These are phyloP conservation scores for Wickerhamomyces rabaulensis DNA, from an alignment of 805 yeast species.

Conservation along the genomic window DNA sequence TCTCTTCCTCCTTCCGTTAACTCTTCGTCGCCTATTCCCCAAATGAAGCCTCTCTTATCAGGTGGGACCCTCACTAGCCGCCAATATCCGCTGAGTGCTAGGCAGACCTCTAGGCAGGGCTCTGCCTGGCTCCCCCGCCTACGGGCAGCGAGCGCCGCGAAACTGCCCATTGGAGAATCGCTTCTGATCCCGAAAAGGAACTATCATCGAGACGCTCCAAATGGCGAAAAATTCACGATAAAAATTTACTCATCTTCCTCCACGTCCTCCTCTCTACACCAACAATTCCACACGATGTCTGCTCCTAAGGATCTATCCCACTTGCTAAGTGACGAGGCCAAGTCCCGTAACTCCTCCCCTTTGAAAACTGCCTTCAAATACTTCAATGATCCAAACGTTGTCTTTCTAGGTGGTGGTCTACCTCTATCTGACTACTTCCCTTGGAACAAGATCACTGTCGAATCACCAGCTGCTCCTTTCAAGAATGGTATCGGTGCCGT, in stretches of 20 bases:
- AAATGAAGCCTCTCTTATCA: too few relatives aligned
- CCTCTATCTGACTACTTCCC: slow-evolving; percentile 93
- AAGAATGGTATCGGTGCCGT: slow-evolving; percentile 68
- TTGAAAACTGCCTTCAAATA: slow-evolving; percentile 82
- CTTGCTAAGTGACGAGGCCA: slow-evolving; percentile 73
- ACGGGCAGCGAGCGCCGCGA: background rate
- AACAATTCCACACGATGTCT: slow-evolving; percentile 12
- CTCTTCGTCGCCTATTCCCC: too few relatives aligned
- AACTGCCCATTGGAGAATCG: background rate
- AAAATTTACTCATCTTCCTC: background rate
- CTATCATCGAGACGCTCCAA: background rate
- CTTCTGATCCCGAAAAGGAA: background rate
- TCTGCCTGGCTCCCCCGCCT: too few relatives aligned
- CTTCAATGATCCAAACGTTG: slow-evolving; percentile 65
- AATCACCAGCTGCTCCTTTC: slow-evolving; percentile 79
- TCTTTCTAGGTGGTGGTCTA: slow-evolving; percentile 93
- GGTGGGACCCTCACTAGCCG: background rate
- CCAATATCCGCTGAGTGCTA: too few relatives aligned
- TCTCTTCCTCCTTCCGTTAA: background rate
- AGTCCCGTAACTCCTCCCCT: slow-evolving; percentile 69
- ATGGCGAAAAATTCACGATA: background rate
- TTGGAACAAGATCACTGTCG: slow-evolving; percentile 67
- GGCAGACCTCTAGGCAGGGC: too few relatives aligned
- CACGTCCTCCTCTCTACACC: background rate
- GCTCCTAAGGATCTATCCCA: slow-evolving; percentile 70